phyloP scores from a whole-genome alignment of 139 green algal species.

The Yamagishiella unicocca region DNA sequence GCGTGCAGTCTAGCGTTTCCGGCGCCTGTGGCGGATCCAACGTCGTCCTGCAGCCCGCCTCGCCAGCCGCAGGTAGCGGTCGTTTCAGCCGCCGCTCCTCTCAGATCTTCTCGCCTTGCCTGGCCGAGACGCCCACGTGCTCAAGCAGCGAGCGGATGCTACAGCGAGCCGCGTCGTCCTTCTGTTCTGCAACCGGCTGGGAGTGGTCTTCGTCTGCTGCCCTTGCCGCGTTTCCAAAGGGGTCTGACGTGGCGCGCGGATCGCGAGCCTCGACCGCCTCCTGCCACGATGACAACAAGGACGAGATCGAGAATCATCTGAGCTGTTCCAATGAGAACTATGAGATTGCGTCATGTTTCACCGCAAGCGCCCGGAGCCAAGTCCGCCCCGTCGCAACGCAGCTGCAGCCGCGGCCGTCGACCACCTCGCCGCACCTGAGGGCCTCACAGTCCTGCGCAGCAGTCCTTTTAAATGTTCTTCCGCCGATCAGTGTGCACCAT shows the following conservation, averaged over 20 bases:
- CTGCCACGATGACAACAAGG: background rate
- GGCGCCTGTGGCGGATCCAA: background rate
- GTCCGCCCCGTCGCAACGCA: background rate
- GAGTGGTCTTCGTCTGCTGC: background rate
- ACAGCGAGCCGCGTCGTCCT: background rate
- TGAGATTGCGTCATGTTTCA: background rate
- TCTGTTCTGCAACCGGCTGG: conserved; percentile 6
- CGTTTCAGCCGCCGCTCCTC: background rate
- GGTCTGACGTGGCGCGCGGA: background rate
- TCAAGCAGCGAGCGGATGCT: background rate
- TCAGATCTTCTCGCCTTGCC: background rate
- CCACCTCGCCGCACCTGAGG: background rate
- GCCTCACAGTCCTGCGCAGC: background rate
- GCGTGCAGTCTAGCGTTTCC: background rate
- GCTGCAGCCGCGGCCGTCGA: background rate
- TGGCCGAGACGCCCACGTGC: background rate
- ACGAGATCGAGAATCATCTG: background rate
- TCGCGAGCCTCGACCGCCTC: background rate
- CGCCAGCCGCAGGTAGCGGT: background rate
- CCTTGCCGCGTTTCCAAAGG: background rate
- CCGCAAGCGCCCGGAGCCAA: background rate
- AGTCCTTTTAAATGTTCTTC: background rate
- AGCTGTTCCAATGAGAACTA: background rate
- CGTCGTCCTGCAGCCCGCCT: background rate
- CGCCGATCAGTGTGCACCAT: background rate